Conservation (phyloP, 2,329 filamentous ascomycete genomes). For the Xenosphaeropsis pyriputrescens region DNA sequence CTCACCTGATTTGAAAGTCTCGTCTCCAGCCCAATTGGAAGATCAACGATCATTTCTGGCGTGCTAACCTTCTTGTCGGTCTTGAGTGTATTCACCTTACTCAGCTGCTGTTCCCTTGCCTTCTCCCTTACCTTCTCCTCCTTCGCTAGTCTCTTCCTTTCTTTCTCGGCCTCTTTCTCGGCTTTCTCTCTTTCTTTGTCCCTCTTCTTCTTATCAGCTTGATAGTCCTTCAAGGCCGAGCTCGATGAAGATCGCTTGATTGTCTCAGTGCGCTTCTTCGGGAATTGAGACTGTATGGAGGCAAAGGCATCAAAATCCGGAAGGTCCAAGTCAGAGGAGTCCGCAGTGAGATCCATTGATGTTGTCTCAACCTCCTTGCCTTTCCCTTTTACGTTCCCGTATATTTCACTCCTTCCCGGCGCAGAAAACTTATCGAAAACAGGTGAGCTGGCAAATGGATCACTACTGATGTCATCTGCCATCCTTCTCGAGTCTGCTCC, state of each 20-base stretch:
- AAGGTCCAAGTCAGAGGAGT: conserved; percentile 7
- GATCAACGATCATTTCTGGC: conserved; percentile 63
- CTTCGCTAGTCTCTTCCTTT: conserved; percentile 42
- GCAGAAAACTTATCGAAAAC: background rate
- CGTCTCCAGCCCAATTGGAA: conserved; percentile 40
- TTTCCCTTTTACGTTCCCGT: too few relatives aligned
- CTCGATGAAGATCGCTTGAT: too few relatives aligned
- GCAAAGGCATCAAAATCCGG: conserved; percentile 5
- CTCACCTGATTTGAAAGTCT: conserved; percentile 29
- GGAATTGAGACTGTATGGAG: background rate
- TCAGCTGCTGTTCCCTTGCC: conserved; percentile 47
- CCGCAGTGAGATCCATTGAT: background rate
- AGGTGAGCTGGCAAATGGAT: background rate
- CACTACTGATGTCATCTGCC: background rate
- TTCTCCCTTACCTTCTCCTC: conserved; percentile 49
- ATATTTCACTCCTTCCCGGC: background rate
- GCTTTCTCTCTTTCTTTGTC: conserved; percentile 8
- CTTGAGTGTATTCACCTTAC: conserved; percentile 58
- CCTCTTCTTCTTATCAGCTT: too few relatives aligned
- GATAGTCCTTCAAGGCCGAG: too few relatives aligned
- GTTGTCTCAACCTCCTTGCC: background rate
- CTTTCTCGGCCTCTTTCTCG: conserved; percentile 23
- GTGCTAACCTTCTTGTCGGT: conserved; percentile 61
- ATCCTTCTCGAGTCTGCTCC: too few relatives aligned
- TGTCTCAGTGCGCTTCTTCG: background rate